phyloP scores from a whole-genome alignment of 352 stramenopile genomes.

The Globisporangium solare region DNA sequence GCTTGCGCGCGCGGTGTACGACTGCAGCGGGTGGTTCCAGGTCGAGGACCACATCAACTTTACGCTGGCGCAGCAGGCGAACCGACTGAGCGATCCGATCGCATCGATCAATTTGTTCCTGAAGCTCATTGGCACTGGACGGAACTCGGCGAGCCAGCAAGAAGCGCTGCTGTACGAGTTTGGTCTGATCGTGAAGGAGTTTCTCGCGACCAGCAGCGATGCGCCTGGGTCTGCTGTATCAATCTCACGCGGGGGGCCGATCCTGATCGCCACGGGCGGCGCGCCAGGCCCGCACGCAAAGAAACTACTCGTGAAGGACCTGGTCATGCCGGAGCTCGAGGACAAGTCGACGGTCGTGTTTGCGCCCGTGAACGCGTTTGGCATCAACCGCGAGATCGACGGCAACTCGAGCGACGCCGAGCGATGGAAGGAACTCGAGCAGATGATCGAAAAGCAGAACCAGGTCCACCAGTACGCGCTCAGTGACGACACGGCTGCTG shows the following conservation, averaged over 20 bases:
- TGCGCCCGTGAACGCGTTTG: slow-evolving; percentile 62
- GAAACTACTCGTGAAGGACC: slow-evolving; percentile 62
- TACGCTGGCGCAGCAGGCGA: slow-evolving; percentile 77
- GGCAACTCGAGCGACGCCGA: slow-evolving; percentile 50
- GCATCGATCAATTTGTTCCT: slow-evolving; percentile 82
- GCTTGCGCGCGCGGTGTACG: slow-evolving; percentile 70
- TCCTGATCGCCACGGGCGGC: slow-evolving; percentile 18
- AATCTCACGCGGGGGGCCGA: slow-evolving; percentile 23
- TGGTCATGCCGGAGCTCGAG: slow-evolving; percentile 80
- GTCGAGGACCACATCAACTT: slow-evolving; percentile 89
- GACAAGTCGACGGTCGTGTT: slow-evolving; percentile 82
- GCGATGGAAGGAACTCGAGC: slow-evolving; percentile 54
- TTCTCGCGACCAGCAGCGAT: slow-evolving; percentile 35
- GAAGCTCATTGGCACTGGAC: slow-evolving; percentile 78
- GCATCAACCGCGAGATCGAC: slow-evolving; percentile 68
- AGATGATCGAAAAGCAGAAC: slow-evolving; percentile 57
- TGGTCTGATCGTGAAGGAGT: slow-evolving; percentile 77
- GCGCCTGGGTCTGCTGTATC: slow-evolving; percentile 18
- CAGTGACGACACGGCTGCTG: slow-evolving; percentile 2
- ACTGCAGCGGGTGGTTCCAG: slow-evolving; percentile 77
- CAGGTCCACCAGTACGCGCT: slow-evolving; percentile 54
- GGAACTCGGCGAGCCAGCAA: slow-evolving; percentile 80
- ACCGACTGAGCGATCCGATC: slow-evolving; percentile 71
- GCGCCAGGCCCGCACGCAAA: slow-evolving; percentile 14
- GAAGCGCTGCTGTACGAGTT: slow-evolving; percentile 83